Base-by-base conservation (phyloP, 179 eudicot genomes). In the Camellia oleifera region DNA sequence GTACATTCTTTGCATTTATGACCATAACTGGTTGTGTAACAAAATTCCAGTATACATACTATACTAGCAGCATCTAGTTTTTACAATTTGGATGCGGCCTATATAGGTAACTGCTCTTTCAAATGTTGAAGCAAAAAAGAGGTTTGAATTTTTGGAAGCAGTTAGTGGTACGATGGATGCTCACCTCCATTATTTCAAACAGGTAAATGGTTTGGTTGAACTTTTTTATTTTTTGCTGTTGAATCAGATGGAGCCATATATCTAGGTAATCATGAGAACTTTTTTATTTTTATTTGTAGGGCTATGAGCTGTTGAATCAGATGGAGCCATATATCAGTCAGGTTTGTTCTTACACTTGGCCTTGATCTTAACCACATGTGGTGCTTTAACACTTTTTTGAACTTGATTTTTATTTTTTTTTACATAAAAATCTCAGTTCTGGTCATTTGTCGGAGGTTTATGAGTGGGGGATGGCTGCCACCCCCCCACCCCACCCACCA, bases 171-270 rank as follows among this genome's bases (percentile, higher is more conserved):
- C 99, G 57, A 96, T 96, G 99, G 98, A 95, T 86, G 94, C 99
- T 78, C 99, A 96, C 88, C 95, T 96, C 77, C 95, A 97, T 79
- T 96, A 96, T 84, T 96, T 96, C 82, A 96, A 96, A 84, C 99
- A 96, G 97, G 99, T 92, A 79, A 26, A 65, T 58, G 9, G 68
- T 18, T 18, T 67, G 13, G 13, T 6, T 7, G 7, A 61, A 32
- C 17, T 5, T 70, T 0, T 17, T 57, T 40, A 73, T 0, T 12
- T 23, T 72, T 57, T 53, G 4, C 3, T 63, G 42, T 18, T 17
- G 94, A 97, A 94, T 83, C 99, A 96, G 86, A 96, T 96, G 99
- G 99, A 96, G 81, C 99, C 99, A 12, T 96, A 96, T 77, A 96
- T 96, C 57, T 32, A 32, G 40, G 40, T 32, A 32, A 32, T 32